Conservation (phyloP, 306 rosid species). For the Malus sylvestris region DNA sequence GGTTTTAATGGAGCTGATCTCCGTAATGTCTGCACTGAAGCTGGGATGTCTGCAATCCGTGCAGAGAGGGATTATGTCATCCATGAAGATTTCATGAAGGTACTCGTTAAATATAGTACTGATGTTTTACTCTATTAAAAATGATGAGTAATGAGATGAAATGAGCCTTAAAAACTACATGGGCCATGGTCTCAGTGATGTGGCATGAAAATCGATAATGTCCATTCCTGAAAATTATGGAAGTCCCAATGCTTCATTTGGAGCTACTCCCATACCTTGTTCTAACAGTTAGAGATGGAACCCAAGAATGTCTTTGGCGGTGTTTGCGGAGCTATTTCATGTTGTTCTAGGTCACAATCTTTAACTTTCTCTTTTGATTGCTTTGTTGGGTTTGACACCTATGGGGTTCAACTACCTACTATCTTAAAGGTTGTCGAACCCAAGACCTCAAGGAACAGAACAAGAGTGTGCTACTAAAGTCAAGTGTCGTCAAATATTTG, state of each 20-base stretch:
- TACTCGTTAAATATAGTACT: not conserved
- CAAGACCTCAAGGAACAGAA: not conserved
- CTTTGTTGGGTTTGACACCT: not conserved
- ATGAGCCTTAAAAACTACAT: not conserved
- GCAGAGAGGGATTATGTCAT: constrained; percentile 94
- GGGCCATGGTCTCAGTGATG: not conserved
- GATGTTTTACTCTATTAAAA: not conserved
- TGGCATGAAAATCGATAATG: not conserved
- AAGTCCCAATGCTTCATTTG: no score
- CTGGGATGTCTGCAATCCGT: constrained; percentile 97
- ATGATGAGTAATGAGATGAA: not conserved
- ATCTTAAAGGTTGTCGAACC: not conserved
- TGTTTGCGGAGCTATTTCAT: not conserved
- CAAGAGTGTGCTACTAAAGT: not conserved
- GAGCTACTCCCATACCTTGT: not conserved
- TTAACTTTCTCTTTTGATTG: not conserved
- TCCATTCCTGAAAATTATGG: not conserved
- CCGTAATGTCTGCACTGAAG: constrained; percentile 94
- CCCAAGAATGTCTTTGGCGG: not conserved
- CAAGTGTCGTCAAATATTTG: not conserved
- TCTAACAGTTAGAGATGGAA: not conserved
- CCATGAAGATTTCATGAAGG: constrained; percentile 99
- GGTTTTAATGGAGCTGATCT: constrained; percentile 97
- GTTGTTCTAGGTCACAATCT: not conserved
- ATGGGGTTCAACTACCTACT: not conserved